Evolutionary conservation across 176 grass and related monocot species (phyloP).

Genomic region (sorghum (Sorghum bicolor)): Sorghum_bicolor_NCBIv3 NC_012879.2:8957001-8957500

Average conservation of each 20-base stretch:
- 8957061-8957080: neutral
- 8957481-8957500: neutral
- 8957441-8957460: neutral
- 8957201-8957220: neutral
- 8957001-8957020: too few relatives aligned
- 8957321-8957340: too few relatives aligned
- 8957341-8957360: too few relatives aligned
- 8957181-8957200: neutral
- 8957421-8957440: neutral
- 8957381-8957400: too few relatives aligned
- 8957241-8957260: neutral
- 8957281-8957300: neutral
- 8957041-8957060: too few relatives aligned
- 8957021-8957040: too few relatives aligned
- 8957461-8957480: neutral
- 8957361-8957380: too few relatives aligned
- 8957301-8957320: neutral
- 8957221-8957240: neutral
- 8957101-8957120: neutral
- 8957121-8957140: neutral
- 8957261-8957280: neutral
- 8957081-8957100: neutral
- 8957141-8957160: neutral
- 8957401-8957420: too few relatives aligned
- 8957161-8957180: neutral